Conservation (phyloP, 345 rosid species). For the Citropsis articulata region DNA sequence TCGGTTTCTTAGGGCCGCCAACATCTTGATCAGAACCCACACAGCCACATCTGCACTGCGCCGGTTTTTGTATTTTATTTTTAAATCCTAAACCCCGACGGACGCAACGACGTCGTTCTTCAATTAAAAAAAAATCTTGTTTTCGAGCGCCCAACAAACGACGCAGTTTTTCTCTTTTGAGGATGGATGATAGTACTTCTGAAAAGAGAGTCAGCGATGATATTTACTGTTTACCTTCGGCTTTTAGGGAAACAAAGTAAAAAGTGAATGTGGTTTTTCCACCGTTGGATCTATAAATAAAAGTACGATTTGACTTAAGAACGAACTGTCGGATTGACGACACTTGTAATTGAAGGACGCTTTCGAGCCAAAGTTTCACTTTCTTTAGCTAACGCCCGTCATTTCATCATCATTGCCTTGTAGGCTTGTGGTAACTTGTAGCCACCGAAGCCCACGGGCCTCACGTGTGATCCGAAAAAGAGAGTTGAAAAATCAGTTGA, state of each 20-base stretch:
- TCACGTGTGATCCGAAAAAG: constrained; percentile 6
- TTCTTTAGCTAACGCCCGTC: neutral
- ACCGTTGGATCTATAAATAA: neutral
- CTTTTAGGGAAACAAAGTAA: neutral
- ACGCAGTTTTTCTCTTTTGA: neutral
- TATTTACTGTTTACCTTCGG: neutral
- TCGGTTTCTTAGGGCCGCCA: constrained; percentile 39
- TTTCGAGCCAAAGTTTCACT: neutral
- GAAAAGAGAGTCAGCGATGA: neutral
- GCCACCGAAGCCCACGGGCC: neutral
- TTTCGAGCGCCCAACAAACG: neutral
- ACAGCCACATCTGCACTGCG: neutral
- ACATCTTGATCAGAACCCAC: constrained; percentile 28
- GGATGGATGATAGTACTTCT: too few species aligned
- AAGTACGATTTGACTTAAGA: constrained; percentile 2
- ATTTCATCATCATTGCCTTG: neutral
- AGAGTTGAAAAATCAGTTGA: neutral
- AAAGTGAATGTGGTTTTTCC: neutral
- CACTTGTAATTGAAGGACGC: constrained; percentile 1
- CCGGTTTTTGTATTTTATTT: neutral
- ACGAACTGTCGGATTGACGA: neutral
- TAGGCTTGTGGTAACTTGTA: neutral
- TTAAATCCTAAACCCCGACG: neutral
- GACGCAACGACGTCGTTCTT: neutral
- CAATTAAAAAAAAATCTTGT: neutral